Percentiles rank a stretch among this genome's conserved stretches.
These are phyloP conservation scores for Pythium biforme DNA, from an alignment of 352 stramenopile genomes.

Conservation along the genomic window DNA sequence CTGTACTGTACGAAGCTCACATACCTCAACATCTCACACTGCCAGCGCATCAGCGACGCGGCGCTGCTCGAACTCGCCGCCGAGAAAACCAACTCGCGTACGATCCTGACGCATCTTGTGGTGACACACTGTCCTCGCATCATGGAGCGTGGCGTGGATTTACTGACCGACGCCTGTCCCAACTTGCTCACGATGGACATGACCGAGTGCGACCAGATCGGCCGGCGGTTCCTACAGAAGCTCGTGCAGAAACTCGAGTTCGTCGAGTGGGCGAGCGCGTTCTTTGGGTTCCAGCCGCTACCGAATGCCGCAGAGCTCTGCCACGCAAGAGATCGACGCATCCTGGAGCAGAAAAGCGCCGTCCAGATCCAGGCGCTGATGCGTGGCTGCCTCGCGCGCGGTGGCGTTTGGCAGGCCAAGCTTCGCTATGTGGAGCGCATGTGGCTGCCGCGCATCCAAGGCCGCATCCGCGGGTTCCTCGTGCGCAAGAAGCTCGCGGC, in stretches of 20 bases:
- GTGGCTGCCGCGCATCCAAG: conserved; percentile 77
- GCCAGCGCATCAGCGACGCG: conserved; percentile 70
- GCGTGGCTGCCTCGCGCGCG: conserved; percentile 70
- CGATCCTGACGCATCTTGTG: conserved; percentile 43
- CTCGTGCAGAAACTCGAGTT: conserved; percentile 76
- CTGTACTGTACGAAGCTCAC: conserved; percentile 50
- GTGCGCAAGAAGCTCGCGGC: conserved; percentile 41
- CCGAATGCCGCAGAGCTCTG: conserved; percentile 80
- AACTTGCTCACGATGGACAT: conserved; percentile 88
- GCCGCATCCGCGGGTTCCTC: conserved; percentile 75
- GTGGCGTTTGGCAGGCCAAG: conserved; percentile 70
- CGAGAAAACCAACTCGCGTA: conserved; percentile 15
- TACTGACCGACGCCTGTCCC: conserved; percentile 52
- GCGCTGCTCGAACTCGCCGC: conserved; percentile 48
- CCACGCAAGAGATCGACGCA: conserved; percentile 47
- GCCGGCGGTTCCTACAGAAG: conserved; percentile 67
- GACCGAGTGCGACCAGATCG: conserved; percentile 70
- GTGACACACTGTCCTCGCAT: conserved; percentile 70
- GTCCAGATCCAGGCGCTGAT: conserved; percentile 83
- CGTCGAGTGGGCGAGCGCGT: conserved; percentile 77
- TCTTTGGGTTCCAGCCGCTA: conserved; percentile 85
- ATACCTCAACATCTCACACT: conserved; percentile 79
- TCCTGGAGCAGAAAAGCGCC: conserved; percentile 45
- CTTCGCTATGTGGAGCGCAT: conserved; percentile 62
- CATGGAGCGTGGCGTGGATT: conserved; percentile 66